phyloP scores from a whole-genome alignment of 2,329 filamentous ascomycete genomes.

The Aurifilum marmelostoma region DNA sequence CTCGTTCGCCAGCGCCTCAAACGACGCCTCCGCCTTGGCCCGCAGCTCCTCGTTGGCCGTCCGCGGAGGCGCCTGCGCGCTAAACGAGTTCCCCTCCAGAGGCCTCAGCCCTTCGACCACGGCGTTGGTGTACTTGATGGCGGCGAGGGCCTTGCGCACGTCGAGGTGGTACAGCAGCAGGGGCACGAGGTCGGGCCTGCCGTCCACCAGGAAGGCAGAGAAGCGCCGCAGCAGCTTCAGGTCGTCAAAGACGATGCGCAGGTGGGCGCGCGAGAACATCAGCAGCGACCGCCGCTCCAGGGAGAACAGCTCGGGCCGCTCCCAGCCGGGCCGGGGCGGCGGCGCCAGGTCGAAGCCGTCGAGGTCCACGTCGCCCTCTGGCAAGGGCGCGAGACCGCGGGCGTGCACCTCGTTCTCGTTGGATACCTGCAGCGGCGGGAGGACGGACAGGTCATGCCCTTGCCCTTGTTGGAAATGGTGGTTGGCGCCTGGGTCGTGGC shows the following conservation, averaged over 20 bases:
- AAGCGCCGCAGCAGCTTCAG: slow-evolving; percentile 66
- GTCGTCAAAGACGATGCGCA: slow-evolving; percentile 67
- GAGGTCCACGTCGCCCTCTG: slow-evolving; percentile 51
- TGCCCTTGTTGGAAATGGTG: background rate
- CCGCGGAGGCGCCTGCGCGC: slow-evolving; percentile 49
- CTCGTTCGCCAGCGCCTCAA: slow-evolving; percentile 65
- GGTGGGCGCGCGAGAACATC: slow-evolving; percentile 68
- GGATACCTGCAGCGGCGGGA: slow-evolving; percentile 8
- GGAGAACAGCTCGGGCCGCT: slow-evolving; percentile 46
- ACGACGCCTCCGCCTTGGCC: slow-evolving; percentile 65
- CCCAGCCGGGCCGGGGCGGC: slow-evolving; percentile 38
- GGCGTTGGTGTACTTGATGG: slow-evolving; percentile 72
- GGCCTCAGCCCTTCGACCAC: slow-evolving; percentile 63
- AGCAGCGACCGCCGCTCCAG: slow-evolving; percentile 67
- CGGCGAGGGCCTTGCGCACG: slow-evolving; percentile 69
- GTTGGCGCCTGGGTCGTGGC: background rate
- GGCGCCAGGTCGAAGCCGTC: slow-evolving; percentile 54
- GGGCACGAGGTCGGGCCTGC: slow-evolving; percentile 66
- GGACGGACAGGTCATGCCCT: background rate
- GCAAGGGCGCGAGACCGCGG: slow-evolving; percentile 42
- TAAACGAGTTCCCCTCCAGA: slow-evolving; percentile 60
- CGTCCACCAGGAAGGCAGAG: slow-evolving; percentile 64
- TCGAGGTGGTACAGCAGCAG: slow-evolving; percentile 75
- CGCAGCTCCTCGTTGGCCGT: slow-evolving; percentile 63
- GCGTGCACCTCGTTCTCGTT: slow-evolving; percentile 2